phyloP scores from a whole-genome alignment of 2,329 filamentous ascomycete species.

The Penicillium concentricum region DNA sequence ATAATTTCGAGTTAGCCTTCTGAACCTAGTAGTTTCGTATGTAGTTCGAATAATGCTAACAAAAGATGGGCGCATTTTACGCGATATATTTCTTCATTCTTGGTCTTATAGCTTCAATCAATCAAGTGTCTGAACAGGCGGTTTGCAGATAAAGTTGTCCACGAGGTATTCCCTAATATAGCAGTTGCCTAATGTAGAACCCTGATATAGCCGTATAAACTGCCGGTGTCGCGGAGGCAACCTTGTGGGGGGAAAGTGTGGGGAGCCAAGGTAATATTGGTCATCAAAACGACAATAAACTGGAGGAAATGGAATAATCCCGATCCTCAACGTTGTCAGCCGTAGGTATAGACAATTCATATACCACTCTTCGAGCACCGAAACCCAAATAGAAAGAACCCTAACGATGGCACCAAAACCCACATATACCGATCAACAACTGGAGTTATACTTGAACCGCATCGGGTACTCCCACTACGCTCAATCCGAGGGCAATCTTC shows the following conservation, averaged over 20 bases:
- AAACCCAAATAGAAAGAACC: not conserved
- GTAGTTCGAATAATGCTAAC: too few relatives aligned
- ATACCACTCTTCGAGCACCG: not conserved
- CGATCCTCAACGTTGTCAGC: not conserved
- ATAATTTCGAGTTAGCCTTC: not conserved
- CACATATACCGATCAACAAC: conserved; percentile 36
- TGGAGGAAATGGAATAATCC: not conserved
- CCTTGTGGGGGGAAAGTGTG: not conserved
- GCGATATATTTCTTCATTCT: not conserved
- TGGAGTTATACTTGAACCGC: conserved; percentile 37
- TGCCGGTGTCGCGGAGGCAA: not conserved
- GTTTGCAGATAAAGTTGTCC: not conserved
- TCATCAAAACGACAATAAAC: not conserved
- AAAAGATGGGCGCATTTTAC: not conserved
- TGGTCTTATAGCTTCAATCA: not conserved
- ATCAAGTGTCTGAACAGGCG: not conserved
- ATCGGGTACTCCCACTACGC: conserved; percentile 27
- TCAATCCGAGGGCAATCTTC: conserved; percentile 14
- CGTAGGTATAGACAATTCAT: not conserved
- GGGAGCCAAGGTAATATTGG: not conserved
- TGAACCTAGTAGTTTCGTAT: too few relatives aligned
- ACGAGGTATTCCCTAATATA: too few relatives aligned
- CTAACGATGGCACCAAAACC: conserved; percentile 16
- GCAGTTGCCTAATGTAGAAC: not conserved
- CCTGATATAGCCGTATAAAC: not conserved